Conservation (phyloP, 345 rosid genomes). For the Xanthoceras sorbifolium region DNA sequence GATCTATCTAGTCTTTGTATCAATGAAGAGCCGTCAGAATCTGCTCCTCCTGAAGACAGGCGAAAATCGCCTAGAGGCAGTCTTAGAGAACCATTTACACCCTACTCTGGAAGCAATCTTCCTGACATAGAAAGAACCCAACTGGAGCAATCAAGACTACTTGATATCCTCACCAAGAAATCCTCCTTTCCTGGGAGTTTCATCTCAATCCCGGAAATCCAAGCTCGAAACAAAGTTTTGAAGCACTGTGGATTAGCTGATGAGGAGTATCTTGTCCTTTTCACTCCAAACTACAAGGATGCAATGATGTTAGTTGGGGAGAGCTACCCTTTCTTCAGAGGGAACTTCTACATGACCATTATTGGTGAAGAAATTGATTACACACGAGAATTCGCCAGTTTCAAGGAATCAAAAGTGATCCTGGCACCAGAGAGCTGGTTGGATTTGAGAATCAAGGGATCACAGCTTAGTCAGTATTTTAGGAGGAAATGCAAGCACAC, state of each 20-base stretch:
- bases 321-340: constrained; percentile 73
- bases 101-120: constrained; percentile 39
- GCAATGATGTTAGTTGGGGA: constrained; percentile 75
- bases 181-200: constrained; percentile 72
- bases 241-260: constrained; percentile 64
- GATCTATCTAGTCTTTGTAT: constrained; percentile 59
- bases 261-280: constrained; percentile 60
- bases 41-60: constrained; percentile 33
- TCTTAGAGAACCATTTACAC: constrained; percentile 39
- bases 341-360: constrained; percentile 60
- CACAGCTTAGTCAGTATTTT: constrained; percentile 75
- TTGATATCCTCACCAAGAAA: constrained; percentile 64
- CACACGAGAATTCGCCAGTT: constrained; percentile 58
- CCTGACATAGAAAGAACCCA: constrained; percentile 58
- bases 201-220: constrained; percentile 71
- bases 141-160: constrained; percentile 62
- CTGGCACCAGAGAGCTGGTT: constrained; percentile 66
- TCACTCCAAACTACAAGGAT: constrained; percentile 63
- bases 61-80: constrained; percentile 44
- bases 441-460: constrained; percentile 76
- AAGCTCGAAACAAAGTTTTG: constrained; percentile 59
- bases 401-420: constrained; percentile 66
- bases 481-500: constrained; percentile 67
- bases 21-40: constrained; percentile 50
- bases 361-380: constrained; percentile 48